These are phyloP conservation scores for Metarhizium robertsii DNA, from an alignment of 2,329 filamentous ascomycete genomes.

Conservation along the genomic window DNA sequence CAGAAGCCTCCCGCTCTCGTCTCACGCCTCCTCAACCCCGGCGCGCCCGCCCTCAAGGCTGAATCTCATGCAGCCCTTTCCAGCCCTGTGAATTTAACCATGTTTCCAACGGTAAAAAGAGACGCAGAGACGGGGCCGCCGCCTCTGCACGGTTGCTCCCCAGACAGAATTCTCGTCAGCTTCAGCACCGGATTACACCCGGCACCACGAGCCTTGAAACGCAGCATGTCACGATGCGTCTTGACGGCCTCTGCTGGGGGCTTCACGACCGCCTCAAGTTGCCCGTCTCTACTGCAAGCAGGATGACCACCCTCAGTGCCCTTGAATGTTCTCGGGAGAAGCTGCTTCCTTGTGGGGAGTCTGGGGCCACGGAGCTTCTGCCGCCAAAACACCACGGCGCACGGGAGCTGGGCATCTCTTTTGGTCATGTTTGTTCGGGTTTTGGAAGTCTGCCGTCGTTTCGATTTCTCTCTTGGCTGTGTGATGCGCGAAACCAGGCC, in stretches of 20 bases:
- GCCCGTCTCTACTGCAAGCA: not conserved
- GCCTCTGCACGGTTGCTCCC: too few relatives aligned
- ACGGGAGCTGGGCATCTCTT: too few relatives aligned
- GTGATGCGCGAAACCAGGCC: not conserved
- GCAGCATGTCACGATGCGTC: not conserved
- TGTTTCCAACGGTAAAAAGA: too few relatives aligned
- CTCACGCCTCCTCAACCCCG: too few relatives aligned
- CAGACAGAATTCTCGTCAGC: too few relatives aligned
- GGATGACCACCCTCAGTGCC: not conserved
- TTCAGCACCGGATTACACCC: not conserved
- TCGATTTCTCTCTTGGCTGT: not conserved
- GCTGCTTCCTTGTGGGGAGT: not conserved
- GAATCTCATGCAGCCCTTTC: too few relatives aligned
- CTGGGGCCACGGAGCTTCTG: not conserved
- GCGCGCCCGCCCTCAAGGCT: too few relatives aligned
- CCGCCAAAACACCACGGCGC: not conserved
- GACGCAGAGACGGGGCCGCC: too few relatives aligned
- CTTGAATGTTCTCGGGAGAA: not conserved
- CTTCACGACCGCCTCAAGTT: not conserved
- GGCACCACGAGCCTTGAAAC: not conserved
- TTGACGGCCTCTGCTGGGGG: not conserved
- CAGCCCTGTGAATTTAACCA: too few relatives aligned
- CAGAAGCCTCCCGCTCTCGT: too few relatives aligned
- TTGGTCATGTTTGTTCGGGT: not conserved
- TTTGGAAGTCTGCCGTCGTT: not conserved